Base-by-base conservation (phyloP, 2,329 filamentous ascomycete genomes). In the Penicillium sp. region DNA sequence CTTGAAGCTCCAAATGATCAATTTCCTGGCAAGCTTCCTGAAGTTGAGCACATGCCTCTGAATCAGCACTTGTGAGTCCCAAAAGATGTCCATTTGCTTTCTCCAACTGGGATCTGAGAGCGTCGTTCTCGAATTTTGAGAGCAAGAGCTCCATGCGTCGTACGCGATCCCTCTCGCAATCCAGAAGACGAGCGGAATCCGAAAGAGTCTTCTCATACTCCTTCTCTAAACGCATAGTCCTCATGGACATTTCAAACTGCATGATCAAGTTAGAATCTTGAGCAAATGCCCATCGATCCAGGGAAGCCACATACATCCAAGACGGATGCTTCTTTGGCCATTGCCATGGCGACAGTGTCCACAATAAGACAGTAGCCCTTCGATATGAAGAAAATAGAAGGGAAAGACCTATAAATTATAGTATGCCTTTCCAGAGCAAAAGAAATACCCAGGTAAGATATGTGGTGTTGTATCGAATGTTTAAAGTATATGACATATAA, bases 161-260 rank as follows among this genome's bases (percentile, higher is more conserved):
- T 62, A 87, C 83, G 48, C 93, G 86, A 40, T 85, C 80, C 59
- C 88, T 85, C 73, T 97, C 93, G 63, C 91, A 86, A 67, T 90
- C 89, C 64, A 85, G 78, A 55, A 95, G 81, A 12, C 88, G 78
- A 53, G 90, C 84, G 37, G 89, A 83, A 54, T 86, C 81, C 65
- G 88, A 86, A 54, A 84, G 75, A 63, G 82, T 84, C 59, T 83
- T 81, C 64, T 89, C 85, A 71, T 93, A 90, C 66, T 84, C 84
- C 60, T 89, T 77, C 71, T 95, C 90, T 53, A 92, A 82, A 17
- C 72, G 74, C 42, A 80, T 73, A 47, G 80, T 83, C 56, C 79
- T 78, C 47, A 86, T 75, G 41, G 81, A 77, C 69, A 82, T 78
- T 63, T 82, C 74, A 54, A 56, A 70, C 72, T 71, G 46, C 7